These are phyloP conservation scores for Sphaceloma murrayae DNA, from an alignment of 2,329 filamentous ascomycete species.

Conservation along the genomic window DNA sequence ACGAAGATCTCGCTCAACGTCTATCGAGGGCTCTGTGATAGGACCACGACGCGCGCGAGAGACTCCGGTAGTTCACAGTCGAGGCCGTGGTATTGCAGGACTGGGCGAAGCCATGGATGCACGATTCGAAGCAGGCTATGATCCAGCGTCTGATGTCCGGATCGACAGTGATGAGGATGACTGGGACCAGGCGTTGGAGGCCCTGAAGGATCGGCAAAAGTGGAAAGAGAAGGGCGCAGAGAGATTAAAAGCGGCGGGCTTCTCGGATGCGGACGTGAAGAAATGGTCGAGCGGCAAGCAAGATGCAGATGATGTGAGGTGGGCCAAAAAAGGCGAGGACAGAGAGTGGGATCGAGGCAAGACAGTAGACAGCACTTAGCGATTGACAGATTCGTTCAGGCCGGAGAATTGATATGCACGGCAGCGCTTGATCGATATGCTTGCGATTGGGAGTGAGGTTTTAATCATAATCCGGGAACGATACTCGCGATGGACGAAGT, in stretches of 20 bases:
- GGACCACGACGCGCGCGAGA: conserved; percentile 56
- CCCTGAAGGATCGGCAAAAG: conserved; percentile 66
- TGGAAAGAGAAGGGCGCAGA: conserved; percentile 69
- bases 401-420: no score
- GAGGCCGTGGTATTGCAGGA: conserved; percentile 58
- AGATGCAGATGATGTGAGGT: conserved; percentile 40
- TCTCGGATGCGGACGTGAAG: conserved; percentile 63
- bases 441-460: no score
- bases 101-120: conserved; percentile 61
- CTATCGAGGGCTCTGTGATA: no score
- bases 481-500: no score
- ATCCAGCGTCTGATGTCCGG: conserved; percentile 49
- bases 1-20: no score
- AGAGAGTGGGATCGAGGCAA: conserved; percentile 62
- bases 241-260: conserved; percentile 65
- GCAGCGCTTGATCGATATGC: no score
- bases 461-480: no score
- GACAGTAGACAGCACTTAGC: conserved; percentile 46
- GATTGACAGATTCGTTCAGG: not conserved
- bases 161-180: conserved; percentile 45
- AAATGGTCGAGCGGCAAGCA: conserved; percentile 60
- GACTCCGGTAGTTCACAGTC: conserved; percentile 38
- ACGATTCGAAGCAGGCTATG: conserved; percentile 61
- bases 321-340: conserved; percentile 39
- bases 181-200: conserved; percentile 74